A percentile compares a stretch with the other conserved stretches of the same genome.
Evolutionary conservation across 1,284 basidiomycete species (phyloP).

Genomic region (Malassezia slooffiae): DNA sequence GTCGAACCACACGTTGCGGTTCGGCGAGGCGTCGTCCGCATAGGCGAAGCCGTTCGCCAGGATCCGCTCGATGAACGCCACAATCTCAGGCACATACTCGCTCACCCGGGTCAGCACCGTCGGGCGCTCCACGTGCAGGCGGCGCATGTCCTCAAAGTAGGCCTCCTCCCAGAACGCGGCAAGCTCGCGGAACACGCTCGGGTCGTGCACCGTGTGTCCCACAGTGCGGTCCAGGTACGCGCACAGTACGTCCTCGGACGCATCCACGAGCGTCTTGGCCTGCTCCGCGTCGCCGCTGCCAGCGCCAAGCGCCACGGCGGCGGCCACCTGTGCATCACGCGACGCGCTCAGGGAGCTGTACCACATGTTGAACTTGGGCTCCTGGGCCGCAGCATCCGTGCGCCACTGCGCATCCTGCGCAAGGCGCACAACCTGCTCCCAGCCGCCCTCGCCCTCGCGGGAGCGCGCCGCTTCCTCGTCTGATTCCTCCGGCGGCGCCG

Average conservation of each 20-base stretch:
- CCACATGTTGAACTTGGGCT: slow-evolving; percentile 43
- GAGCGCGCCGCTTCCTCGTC: slow-evolving; percentile 20
- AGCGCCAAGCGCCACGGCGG: slow-evolving; percentile 32
- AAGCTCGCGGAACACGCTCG: slow-evolving; percentile 69
- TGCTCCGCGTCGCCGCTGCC: slow-evolving; percentile 18
- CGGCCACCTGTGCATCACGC: slow-evolving; percentile 35
- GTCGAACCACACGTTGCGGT: slow-evolving; percentile 73
- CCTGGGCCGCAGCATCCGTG: slow-evolving; percentile 21
- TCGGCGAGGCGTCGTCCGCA: slow-evolving; percentile 30
- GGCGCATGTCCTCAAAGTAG: slow-evolving; percentile 87
- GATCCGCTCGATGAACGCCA: slow-evolving; percentile 74
- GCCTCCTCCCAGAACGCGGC: slow-evolving; percentile 80
- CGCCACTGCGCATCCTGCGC: slow-evolving; percentile 29
- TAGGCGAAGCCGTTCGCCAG: slow-evolving; percentile 84
- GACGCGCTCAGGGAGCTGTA: slow-evolving; percentile 34
- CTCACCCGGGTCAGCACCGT: slow-evolving; percentile 89
- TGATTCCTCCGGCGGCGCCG: slow-evolving; percentile 31
- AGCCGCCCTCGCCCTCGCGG: slow-evolving; percentile 32
- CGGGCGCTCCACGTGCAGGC: slow-evolving; percentile 72
- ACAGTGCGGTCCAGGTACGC: slow-evolving; percentile 24
- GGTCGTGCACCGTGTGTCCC: slow-evolving; percentile 72
- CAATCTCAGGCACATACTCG: slow-evolving; percentile 93
- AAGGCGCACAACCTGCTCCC: slow-evolving; percentile 30
- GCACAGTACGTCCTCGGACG: slow-evolving; percentile 37
- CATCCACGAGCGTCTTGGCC: slow-evolving; percentile 26